Percentiles rank a stretch among this genome's conserved stretches.
Conservation (phyloP, 768 basidiomycete species). For the Lanmaoa pseudosensibilis region DNA sequence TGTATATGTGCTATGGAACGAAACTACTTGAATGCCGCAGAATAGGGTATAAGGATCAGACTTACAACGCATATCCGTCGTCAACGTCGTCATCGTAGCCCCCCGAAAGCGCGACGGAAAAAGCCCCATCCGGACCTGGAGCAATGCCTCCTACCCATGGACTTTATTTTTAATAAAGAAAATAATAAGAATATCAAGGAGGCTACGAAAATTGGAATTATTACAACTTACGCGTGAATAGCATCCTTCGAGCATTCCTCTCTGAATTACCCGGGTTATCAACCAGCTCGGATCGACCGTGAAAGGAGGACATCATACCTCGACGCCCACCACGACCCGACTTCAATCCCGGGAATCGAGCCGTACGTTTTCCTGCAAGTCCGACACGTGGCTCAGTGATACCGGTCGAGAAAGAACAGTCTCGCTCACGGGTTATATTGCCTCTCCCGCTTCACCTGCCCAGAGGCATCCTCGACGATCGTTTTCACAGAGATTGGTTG, state of each 20-base stretch:
- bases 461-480: slow-evolving; percentile 36
- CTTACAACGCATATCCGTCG: slow-evolving; percentile 78
- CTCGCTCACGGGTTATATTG: slow-evolving; percentile 33
- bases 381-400: slow-evolving; percentile 15
- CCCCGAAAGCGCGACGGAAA: slow-evolving; percentile 84
- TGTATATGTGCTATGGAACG: slow-evolving; percentile 59
- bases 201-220: not conserved
- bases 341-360: slow-evolving; percentile 70
- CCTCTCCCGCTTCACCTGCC: slow-evolving; percentile 35
- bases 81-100: slow-evolving; percentile 89
- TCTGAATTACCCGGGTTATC: slow-evolving; percentile 26
- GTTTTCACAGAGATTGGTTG: slow-evolving; percentile 41
- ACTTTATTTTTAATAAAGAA: slow-evolving; percentile 35
- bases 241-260: slow-evolving; percentile 72
- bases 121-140: slow-evolving; percentile 63
- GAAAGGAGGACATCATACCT: slow-evolving; percentile 39
- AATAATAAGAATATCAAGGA: not conserved
- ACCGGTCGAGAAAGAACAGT: not conserved
- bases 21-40: not conserved
- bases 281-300: not conserved
- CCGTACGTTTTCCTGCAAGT: slow-evolving; percentile 71
- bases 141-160: slow-evolving; percentile 84
- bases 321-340: slow-evolving; percentile 83
- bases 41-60: slow-evolving; percentile 14
- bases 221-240: slow-evolving; percentile 74